Conservation (phyloP, 257 asterid species). For the Thymus quinquecostatus region DNA sequence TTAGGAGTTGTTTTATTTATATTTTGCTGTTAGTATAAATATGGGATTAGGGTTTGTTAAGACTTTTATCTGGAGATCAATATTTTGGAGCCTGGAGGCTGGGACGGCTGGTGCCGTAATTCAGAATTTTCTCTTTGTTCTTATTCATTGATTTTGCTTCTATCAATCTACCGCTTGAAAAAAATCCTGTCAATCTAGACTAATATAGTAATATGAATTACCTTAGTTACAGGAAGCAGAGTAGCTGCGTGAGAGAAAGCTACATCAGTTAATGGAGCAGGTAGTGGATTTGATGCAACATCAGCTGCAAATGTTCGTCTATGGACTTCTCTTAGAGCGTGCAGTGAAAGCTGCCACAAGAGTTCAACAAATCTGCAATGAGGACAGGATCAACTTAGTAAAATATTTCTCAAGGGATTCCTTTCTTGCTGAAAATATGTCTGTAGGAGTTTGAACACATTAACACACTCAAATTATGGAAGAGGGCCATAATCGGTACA, state of each 20-base stretch:
- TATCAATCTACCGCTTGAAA: constrained; percentile 25
- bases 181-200: constrained; percentile 16
- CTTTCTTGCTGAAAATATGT: no score
- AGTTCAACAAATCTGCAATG: constrained; percentile 90
- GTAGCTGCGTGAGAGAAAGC: constrained; percentile 99
- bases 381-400: constrained; percentile 27
- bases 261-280: constrained; percentile 97
- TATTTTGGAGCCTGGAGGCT: no score
- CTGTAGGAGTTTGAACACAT: constrained; percentile 7
- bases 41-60: no score
- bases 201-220: constrained; percentile 36
- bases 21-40: no score
- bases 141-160: no score
- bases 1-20: no score
- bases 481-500: constrained; percentile 15
- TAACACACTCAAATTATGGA: constrained; percentile 9
- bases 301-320: constrained; percentile 88
- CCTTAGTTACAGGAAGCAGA: constrained; percentile 96
- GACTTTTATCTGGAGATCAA: no score
- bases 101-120: no score
- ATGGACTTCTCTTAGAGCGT: constrained; percentile 98
- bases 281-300: constrained; percentile 86
- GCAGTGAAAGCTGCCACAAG: constrained; percentile 97
- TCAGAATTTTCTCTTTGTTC: no score
- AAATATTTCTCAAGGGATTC: background rate